phyloP scores from a whole-genome alignment of 1,139 yeast species.

The Tardiomyces blankii region DNA sequence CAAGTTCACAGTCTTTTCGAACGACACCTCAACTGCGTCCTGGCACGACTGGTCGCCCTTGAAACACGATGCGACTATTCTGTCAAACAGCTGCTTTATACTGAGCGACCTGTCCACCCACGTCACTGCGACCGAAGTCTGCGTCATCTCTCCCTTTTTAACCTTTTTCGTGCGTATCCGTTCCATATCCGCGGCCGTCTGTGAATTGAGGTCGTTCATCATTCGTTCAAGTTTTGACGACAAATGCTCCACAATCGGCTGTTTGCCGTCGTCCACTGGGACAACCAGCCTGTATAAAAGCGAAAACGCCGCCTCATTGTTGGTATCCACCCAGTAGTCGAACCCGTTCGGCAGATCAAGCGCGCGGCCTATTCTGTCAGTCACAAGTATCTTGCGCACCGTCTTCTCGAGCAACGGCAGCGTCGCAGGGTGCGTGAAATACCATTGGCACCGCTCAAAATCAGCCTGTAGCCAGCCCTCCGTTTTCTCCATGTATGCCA shows the following conservation, averaged over 20 bases:
- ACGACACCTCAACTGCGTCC: slow-evolving; percentile 48
- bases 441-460: slow-evolving; percentile 35
- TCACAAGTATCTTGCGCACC: slow-evolving; percentile 53
- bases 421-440: slow-evolving; percentile 8
- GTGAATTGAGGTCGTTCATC: not conserved
- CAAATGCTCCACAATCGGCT: not conserved
- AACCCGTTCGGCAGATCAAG: slow-evolving; percentile 45
- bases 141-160: not conserved
- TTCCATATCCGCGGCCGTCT: not conserved
- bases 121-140: slow-evolving; percentile 41
- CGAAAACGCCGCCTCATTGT: slow-evolving; percentile 31
- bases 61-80: slow-evolving; percentile 39
- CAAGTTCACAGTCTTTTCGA: slow-evolving; percentile 51
- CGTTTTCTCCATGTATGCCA: slow-evolving; percentile 45
- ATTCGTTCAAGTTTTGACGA: not conserved
- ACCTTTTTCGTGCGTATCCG: not conserved
- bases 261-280: slow-evolving; percentile 9
- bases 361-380: slow-evolving; percentile 44
- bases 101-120: slow-evolving; percentile 59
- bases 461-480: slow-evolving; percentile 48
- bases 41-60: slow-evolving; percentile 39
- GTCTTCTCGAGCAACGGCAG: slow-evolving; percentile 16
- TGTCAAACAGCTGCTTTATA: slow-evolving; percentile 42
- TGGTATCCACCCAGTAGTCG: slow-evolving; percentile 39
- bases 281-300: slow-evolving; percentile 38